Evolutionary conservation across 75 land plant species (phyloP).

Genomic region (Cupressus sempervirens): DNA sequence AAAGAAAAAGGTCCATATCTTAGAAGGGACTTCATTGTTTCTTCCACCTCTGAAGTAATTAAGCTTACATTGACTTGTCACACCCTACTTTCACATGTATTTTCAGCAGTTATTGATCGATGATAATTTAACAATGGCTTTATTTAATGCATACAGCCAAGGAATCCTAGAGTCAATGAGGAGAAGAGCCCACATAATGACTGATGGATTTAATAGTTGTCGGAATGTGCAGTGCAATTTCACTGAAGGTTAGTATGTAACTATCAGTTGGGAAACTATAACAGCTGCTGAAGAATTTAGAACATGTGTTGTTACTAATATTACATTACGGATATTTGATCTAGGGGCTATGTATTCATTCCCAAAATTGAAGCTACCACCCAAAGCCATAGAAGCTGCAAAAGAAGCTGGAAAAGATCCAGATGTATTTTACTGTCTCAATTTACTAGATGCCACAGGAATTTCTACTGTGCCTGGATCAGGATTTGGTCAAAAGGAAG

Average conservation of each 20-base stretch:
- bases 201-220: constrained; percentile 95
- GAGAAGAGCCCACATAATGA: constrained; percentile 87
- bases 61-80: background rate
- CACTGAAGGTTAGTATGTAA: constrained; percentile 64
- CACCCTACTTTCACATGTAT: background rate
- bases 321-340: background rate
- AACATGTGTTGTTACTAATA: background rate
- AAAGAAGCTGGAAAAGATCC: constrained; percentile 73
- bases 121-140: background rate
- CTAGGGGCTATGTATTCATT: constrained; percentile 97
- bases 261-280: background rate
- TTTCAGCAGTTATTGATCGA: background rate
- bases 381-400: constrained; percentile 82
- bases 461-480: constrained; percentile 97
- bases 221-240: constrained; percentile 86
- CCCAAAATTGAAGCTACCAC: constrained; percentile 81
- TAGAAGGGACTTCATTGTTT: background rate
- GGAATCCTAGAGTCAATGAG: constrained; percentile 80
- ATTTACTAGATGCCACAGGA: constrained; percentile 88
- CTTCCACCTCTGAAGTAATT: background rate
- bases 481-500: constrained; percentile 97
- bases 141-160: constrained; percentile 43
- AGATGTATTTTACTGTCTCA: constrained; percentile 94
- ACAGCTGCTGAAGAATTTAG: background rate
- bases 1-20: background rate